These are phyloP conservation scores for Sordaria brevicollis DNA, from an alignment of 495 filamentous ascomycete genomes.

Conservation along the genomic window DNA sequence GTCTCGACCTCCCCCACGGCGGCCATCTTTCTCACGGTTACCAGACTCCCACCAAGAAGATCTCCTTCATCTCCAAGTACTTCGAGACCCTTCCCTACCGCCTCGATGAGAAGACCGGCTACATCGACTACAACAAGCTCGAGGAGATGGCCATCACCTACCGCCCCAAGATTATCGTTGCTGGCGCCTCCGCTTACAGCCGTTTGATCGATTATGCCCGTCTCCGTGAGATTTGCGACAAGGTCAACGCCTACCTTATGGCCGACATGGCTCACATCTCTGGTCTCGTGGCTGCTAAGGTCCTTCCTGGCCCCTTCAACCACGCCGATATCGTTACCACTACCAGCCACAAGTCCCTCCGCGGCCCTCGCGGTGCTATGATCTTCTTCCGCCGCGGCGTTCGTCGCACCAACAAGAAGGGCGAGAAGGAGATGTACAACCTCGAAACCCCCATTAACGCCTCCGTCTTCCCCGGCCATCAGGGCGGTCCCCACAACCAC, in stretches of 20 bases:
- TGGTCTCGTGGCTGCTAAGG: constrained; percentile 82
- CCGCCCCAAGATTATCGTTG: constrained; percentile 91
- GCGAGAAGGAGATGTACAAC: constrained; percentile 75
- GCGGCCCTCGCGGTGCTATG: constrained; percentile 90
- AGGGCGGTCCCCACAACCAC: constrained; percentile 97
- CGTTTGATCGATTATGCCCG: constrained; percentile 84
- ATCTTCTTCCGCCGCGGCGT: constrained; percentile 96
- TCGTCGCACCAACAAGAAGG: constrained; percentile 77
- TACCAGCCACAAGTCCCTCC: constrained; percentile 95
- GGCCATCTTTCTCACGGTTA: constrained; percentile 97
- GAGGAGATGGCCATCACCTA: constrained; percentile 78
- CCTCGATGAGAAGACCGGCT: constrained; percentile 77
- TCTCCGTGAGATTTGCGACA: constrained; percentile 79
- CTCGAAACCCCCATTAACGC: constrained; percentile 90
- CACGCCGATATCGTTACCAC: constrained; percentile 93
- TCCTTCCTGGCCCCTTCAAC: constrained; percentile 79
- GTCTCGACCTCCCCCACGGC: constrained; percentile 90
- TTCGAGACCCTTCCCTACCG: constrained; percentile 96
- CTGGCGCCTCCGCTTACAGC: constrained; percentile 90
- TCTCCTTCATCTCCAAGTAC: constrained; percentile 95
- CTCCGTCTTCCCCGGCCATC: constrained; percentile 98
- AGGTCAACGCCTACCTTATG: constrained; percentile 84
- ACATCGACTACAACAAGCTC: constrained; percentile 88
- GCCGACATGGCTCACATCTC: constrained; percentile 99
- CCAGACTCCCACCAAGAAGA: constrained; percentile 96